Conservation (phyloP, 257 asterid species). For the Datura wrightii region DNA sequence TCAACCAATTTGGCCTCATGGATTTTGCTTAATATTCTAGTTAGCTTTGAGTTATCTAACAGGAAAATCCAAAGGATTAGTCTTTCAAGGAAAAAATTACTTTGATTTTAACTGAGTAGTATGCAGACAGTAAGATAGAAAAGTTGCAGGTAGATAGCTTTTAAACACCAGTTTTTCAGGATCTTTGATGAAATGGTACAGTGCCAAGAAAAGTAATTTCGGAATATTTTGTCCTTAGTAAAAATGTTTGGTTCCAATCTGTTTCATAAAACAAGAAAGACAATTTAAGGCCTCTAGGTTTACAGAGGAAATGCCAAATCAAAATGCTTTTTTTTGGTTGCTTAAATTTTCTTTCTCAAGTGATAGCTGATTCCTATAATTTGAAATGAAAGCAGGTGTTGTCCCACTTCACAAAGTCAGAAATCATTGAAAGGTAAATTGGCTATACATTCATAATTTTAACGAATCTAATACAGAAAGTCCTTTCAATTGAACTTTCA, state of each 20-base stretch:
- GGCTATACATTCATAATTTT: not conserved
- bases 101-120: not conserved
- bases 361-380: slow-evolving; percentile 39
- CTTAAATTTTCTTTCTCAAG: not conserved
- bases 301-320: not conserved
- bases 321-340: slow-evolving; percentile 1
- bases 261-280: not conserved
- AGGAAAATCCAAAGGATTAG: slow-evolving; percentile 18
- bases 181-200: not conserved
- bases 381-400: slow-evolving; percentile 59
- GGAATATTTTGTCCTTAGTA: not conserved
- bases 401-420: slow-evolving; percentile 71
- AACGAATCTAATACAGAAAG: not conserved
- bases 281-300: not conserved
- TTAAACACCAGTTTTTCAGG: not conserved
- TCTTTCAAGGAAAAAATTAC: not conserved
- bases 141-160: not conserved
- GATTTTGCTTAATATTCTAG: not conserved
- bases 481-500: slow-evolving; percentile 5
- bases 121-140: slow-evolving; percentile 15
- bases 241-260: not conserved
- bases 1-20: not conserved
- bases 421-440: slow-evolving; percentile 77
- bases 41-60: not conserved
- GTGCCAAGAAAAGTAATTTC: not conserved